Evolutionary conservation across 371 early-diverging fungal genomes (phyloP), one percentile per base, ranked within the genome.

Genomic region (Mortierella sp.): DNA sequence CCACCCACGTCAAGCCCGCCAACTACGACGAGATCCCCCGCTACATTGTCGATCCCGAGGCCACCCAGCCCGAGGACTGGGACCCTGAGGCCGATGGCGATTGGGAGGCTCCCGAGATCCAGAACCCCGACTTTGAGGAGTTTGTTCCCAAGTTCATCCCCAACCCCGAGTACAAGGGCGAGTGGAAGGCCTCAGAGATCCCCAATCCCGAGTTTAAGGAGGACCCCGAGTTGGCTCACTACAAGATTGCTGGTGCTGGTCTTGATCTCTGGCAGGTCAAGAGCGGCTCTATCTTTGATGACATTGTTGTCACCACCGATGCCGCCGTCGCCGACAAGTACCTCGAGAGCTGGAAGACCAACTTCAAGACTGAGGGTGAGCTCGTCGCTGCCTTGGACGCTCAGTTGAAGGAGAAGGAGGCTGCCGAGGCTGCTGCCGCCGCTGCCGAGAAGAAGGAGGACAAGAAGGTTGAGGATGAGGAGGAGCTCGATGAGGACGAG

Each of bases 181-280:
- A 90, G 71, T 99, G 99, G 99, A 91, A 90, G n/a, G 95, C 97
- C 28, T 93, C 94, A 48, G 91, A 93, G 84, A 97, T 99, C 79
- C 90, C 93, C 87, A 99, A 98, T 92, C 98, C 98, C 11, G 93
- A 93, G 51, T 99, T 94, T 90, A 95, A 94, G 91, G 96, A 96
- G 79, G 98, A 98, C 81, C 83, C 90, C 54, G 95, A 95, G 34
- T 90, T 96, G 86, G 93, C 95, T 83, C 94, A 95, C 69, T 94
- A 93, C 83, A 93, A 93, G 76, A 96, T 97, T 71, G 92, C 90
- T 71, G 96, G 95, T 78, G 87, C 98, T 77, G 99, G 98, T 72
- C 92, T 98, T 79, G 99, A 99, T 89, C 88, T 98, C 80, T 99
- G 98, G 99, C 97, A 97, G 87, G 97, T 99, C 92, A 96, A 97